Base-by-base conservation (phyloP, 1,284 basidiomycete species). In the Ceratobasidium sp. region DNA sequence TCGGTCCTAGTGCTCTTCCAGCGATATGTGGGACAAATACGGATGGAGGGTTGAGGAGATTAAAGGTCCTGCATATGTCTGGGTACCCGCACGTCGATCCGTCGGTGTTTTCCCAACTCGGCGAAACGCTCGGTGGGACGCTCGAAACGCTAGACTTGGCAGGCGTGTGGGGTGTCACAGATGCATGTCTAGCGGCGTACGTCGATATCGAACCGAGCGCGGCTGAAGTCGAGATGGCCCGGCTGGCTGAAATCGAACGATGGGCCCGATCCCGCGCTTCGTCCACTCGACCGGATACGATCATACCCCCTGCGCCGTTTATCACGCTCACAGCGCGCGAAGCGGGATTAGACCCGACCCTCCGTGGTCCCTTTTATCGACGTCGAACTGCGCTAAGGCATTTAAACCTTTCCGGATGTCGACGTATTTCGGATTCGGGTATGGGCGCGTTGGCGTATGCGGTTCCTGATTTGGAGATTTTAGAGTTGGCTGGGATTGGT, bases 401-500 rank as follows among this genome's bases (percentile, higher is more conserved):
- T 83, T 86, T 98, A 48, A 90, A 89, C 56, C 84, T 98, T 28
- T 95, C 95, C 3, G 87, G 85, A n/a, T 97, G 95, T 82, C 83
- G 87, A 5, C 85, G 91, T 68, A 86, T 98, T 78, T 95, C 94
- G 0, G 92, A 96, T 81, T 86, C 87, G 46, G 91, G 92, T 3
- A 92, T 94, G 82, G 87, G 90, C 6, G 90, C 93, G 81, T 28
- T 66, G 7, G 91, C 93, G 5, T 84, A 91, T 82, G 87, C 91
- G 12, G 87, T 96, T 7, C 95, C 96, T 0, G 83, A 87, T 67
- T 87, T 98, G n/a, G 92, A 94, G 82, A 89, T 91, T 71, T 86
- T 98, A 50, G 96, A 98, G 85, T 84, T 97, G 77, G 94, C 93
- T 0, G 91, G 92, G 6, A 90, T 95, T 59, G 92, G 93, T 2